phyloP scores from a whole-genome alignment of 2,329 filamentous ascomycete genomes.

The Fusarium sp. region DNA sequence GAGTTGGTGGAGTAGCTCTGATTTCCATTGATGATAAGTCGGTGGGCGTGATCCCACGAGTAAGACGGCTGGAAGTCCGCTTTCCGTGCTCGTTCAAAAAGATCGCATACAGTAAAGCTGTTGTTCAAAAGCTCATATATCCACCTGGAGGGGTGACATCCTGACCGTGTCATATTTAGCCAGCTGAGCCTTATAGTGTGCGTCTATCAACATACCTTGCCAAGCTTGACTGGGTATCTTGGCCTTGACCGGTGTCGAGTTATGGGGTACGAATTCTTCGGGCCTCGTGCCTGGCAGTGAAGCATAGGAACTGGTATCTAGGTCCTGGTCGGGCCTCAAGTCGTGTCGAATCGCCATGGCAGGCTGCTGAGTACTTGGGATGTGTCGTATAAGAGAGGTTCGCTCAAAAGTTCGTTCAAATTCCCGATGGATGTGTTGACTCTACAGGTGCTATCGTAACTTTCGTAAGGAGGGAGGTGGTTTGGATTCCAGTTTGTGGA shows the following conservation, averaged over 20 bases:
- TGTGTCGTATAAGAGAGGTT: background rate
- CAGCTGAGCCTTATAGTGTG: background rate
- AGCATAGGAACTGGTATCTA: slow-evolving; percentile 49
- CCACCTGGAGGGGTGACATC: slow-evolving; percentile 58
- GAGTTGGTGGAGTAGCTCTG: slow-evolving; percentile 51
- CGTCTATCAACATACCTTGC: slow-evolving; percentile 43
- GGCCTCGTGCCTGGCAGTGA: slow-evolving; percentile 51
- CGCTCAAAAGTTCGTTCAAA: background rate
- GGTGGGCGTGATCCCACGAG: slow-evolving; percentile 54
- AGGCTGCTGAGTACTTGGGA: background rate
- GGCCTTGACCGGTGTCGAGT: slow-evolving; percentile 52
- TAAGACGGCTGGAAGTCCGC: slow-evolving; percentile 50
- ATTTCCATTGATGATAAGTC: slow-evolving; percentile 56
- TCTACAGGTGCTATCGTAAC: slow-evolving; percentile 8
- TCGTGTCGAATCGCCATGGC: slow-evolving; percentile 50
- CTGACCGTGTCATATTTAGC: slow-evolving; percentile 42
- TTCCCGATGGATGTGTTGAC: background rate
- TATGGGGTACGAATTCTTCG: slow-evolving; percentile 48
- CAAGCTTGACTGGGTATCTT: slow-evolving; percentile 46
- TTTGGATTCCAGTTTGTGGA: slow-evolving; percentile 8
- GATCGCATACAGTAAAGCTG: slow-evolving; percentile 53
- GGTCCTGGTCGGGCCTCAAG: slow-evolving; percentile 47
- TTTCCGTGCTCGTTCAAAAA: slow-evolving; percentile 52
- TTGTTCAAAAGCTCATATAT: slow-evolving; percentile 57
- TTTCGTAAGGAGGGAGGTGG: slow-evolving; percentile 16